These are phyloP conservation scores for Mortierella sp. DNA, from an alignment of 371 early-diverging fungal genomes.

Conservation along the genomic window DNA sequence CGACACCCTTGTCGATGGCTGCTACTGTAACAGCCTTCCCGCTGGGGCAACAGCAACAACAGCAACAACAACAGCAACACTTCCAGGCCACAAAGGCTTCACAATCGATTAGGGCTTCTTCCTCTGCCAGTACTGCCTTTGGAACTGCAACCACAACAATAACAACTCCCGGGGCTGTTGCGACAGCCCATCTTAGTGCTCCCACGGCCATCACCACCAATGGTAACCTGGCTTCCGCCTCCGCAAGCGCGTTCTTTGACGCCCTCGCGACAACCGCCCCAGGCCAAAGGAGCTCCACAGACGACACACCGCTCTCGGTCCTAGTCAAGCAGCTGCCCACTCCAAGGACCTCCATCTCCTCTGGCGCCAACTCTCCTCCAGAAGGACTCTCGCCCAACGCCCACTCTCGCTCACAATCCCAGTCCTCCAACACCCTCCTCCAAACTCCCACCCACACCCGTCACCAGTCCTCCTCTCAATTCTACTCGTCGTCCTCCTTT, in stretches of 20 bases:
- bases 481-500: conserved; percentile 2
- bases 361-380: conserved; percentile 39
- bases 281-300: background rate
- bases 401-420: conserved; percentile 19
- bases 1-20: conserved; percentile 18
- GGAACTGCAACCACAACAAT: background rate
- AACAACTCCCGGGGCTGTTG: background rate
- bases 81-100: conserved; percentile 23
- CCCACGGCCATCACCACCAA: background rate
- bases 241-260: conserved; percentile 8
- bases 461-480: background rate
- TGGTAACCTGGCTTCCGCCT: background rate
- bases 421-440: conserved; percentile 3
- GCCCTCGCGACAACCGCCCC: background rate
- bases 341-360: conserved; percentile 42
- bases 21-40: conserved; percentile 37
- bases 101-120: background rate
- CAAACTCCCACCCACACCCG: conserved; percentile 12
- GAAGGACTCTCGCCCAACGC: conserved; percentile 23
- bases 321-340: conserved; percentile 41
- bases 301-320: conserved; percentile 6
- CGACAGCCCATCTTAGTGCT: background rate
- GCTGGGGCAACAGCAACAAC: conserved; percentile 37
- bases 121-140: background rate
- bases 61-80: conserved; percentile 26